phyloP scores from a whole-genome alignment of 768 basidiomycete genomes.

The Strobilomyces confusus region DNA sequence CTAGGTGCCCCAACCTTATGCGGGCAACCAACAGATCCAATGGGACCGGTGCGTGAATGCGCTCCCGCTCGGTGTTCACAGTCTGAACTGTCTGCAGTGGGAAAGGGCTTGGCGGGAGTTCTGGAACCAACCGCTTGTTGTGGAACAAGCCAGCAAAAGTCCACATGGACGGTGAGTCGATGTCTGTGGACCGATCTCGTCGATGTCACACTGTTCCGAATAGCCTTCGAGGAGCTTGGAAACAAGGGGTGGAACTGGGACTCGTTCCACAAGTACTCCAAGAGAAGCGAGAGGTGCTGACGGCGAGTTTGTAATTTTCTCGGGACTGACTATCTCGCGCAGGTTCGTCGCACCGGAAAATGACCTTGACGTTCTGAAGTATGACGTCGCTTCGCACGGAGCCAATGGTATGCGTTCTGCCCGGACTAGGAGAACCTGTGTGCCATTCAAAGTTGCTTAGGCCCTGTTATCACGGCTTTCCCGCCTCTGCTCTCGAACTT shows the following conservation, averaged over 20 bases:
- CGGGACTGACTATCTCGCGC: neutral
- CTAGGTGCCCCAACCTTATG: neutral
- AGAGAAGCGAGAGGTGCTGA: constrained; percentile 1
- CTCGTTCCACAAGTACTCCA: constrained; percentile 5
- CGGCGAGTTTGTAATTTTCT: neutral
- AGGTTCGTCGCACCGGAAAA: constrained; percentile 4
- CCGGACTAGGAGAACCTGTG: neutral
- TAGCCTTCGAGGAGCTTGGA: constrained; percentile 1
- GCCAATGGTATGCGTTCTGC: neutral
- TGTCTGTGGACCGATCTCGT: neutral
- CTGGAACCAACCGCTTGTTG: neutral
- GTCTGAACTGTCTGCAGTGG: neutral
- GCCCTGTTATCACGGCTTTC: constrained; percentile 1
- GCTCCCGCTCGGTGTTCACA: neutral
- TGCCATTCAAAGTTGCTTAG: neutral
- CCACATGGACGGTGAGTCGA: neutral
- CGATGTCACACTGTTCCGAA: neutral
- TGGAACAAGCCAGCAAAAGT: constrained; percentile 1
- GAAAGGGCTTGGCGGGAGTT: constrained; percentile 2
- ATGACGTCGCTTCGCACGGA: neutral
- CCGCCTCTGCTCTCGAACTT: neutral
- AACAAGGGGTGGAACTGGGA: constrained; percentile 3
- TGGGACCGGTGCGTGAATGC: neutral
- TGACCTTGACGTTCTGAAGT: neutral
- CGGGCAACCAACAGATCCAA: neutral